Base-by-base conservation (phyloP, 169 alveolate species). In the Perkinsus chesapeaki region DNA sequence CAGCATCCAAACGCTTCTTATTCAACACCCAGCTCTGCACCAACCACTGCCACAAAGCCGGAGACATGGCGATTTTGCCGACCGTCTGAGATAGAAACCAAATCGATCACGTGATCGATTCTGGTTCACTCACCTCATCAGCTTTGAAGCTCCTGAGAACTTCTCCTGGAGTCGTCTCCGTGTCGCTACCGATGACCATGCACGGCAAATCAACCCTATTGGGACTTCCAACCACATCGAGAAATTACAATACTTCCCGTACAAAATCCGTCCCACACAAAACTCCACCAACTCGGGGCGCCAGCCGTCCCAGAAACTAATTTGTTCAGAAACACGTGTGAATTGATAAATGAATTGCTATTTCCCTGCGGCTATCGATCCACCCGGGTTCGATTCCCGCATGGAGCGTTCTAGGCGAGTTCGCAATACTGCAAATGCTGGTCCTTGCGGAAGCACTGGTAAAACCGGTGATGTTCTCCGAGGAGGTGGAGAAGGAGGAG, bases 321-420 rank as follows among this genome's bases (percentile, higher is more conserved):
- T 5, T 43, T 9, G 60, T 16, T 23, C 82, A 60, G 82, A 60
- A 60, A 60, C 82, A 12, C 82, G 12, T 20, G 27, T 60, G 12
- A 27, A 60, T 60, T 60, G 37, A 60, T 60, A 60, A 60, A 60
- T 23, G 27, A 27, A 60, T 60, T 12, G 27, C 82, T 60, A 60
- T 34, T 43, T 43, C 60, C 60, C 23, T 43, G 60, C 60, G 16
- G 60, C 82, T 12, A 60, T 23, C 82, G 82, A 60, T 60, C 37
- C 82, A 60, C 82, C 82, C 82, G 82, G 31, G 82, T 60, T 60
- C 82, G 82, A 60, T 60, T 23, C 82, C 82, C 82, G 82, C 82
- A 60, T 34, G 37, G 82, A 60, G 82, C 82, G 12, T 34, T 60
- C 31, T 16, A 60, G 12, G 12, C 82, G 82, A 34, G 82, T 23